Conservation (phyloP, 495 filamentous ascomycete species). For the Daldinia concentrica region DNA sequence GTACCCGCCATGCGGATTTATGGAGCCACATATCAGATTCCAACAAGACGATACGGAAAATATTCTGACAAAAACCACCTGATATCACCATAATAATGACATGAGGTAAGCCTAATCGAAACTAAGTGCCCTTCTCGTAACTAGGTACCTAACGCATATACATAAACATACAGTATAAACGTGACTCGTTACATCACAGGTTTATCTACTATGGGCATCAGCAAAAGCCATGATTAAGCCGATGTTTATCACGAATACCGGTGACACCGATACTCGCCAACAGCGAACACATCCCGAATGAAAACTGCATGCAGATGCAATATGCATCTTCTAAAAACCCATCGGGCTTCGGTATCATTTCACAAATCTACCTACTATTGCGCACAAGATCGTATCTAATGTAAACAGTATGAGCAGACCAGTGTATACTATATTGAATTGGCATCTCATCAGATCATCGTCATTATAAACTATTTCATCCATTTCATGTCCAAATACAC, state of each 20-base stretch:
- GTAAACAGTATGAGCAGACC: neutral
- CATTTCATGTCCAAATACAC: neutral
- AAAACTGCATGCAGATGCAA: neutral
- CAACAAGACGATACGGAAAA: neutral
- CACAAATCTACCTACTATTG: neutral
- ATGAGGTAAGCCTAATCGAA: constrained; percentile 16
- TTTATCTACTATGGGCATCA: neutral
- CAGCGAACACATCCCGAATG: neutral
- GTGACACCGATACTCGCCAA: constrained; percentile 2
- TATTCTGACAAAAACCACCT: constrained; percentile 8
- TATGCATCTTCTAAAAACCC: constrained; percentile 1
- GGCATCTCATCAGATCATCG: neutral
- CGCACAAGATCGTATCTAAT: neutral
- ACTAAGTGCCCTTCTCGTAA: neutral
- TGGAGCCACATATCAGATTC: neutral
- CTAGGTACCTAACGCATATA: no score
- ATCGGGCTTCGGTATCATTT: neutral
- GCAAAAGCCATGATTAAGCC: neutral
- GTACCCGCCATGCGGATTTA: neutral
- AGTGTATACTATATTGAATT: neutral
- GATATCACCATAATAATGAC: constrained; percentile 21
- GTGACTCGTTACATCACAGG: neutral
- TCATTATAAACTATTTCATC: neutral
- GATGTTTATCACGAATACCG: neutral
- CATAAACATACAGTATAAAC: neutral